phyloP scores from a whole-genome alignment of 192 early-diverging fungal species.

The Entomortierella parvispora region DNA sequence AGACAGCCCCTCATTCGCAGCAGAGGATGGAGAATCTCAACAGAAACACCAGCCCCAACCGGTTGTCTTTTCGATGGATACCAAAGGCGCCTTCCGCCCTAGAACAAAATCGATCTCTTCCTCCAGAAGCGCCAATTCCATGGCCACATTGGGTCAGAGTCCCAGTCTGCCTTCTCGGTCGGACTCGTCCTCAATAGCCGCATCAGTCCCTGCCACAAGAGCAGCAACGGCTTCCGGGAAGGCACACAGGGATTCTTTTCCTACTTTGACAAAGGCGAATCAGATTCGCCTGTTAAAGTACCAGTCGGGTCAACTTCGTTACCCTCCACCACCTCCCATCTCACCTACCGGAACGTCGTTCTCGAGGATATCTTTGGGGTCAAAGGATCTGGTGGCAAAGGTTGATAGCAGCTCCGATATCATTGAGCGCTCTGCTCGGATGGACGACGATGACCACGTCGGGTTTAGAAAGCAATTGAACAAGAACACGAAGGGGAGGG shows the following conservation, averaged over 20 bases:
- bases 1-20: too few relatives aligned
- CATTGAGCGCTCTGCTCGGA: not conserved
- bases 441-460: not conserved
- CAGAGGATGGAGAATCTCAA: too few relatives aligned
- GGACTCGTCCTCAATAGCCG: not conserved
- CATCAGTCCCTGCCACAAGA: not conserved
- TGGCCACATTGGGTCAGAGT: not conserved
- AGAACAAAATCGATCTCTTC: too few relatives aligned
- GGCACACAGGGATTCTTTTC: not conserved
- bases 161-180: not conserved
- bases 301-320: constrained; percentile 13
- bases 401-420: not conserved
- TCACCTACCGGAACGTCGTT: not conserved
- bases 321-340: constrained; percentile 27
- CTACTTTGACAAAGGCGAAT: constrained; percentile 1
- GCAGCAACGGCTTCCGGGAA: too few relatives aligned
- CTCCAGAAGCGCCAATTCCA: too few relatives aligned
- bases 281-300: constrained; percentile 2
- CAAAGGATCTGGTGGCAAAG: too few relatives aligned
- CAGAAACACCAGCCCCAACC: too few relatives aligned
- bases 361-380: not conserved
- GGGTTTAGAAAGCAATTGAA: not conserved
- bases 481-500: too few relatives aligned
- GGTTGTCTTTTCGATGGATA: too few relatives aligned
- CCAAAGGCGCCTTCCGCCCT: too few relatives aligned